Evolutionary conservation across 768 basidiomycete genomes (phyloP).

Genomic region (Lyophyllum decastes): DNA sequence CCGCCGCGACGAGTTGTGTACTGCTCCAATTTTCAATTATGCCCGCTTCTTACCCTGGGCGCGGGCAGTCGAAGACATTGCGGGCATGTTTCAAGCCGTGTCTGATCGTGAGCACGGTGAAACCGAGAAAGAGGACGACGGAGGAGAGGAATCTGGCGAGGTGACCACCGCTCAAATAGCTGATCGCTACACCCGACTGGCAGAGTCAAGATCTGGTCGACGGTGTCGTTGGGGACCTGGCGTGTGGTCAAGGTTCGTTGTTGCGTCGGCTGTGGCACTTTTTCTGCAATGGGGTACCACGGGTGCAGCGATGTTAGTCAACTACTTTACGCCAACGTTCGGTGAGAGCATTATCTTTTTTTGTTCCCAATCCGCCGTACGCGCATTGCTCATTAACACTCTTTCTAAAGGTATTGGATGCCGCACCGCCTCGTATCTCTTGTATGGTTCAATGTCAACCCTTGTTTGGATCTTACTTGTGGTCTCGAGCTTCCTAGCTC

Average conservation of each 20-base stretch:
- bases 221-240: constrained; percentile 2
- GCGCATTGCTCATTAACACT: background rate
- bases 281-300: constrained; percentile 27
- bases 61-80: too few relatives aligned
- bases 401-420: constrained; percentile 20
- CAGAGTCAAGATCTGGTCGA: background rate
- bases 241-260: background rate
- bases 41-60: constrained; percentile 22
- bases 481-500: constrained; percentile 24
- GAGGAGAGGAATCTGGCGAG: background rate
- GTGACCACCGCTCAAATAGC: background rate
- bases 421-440: constrained; percentile 21
- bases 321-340: constrained; percentile 22
- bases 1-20: constrained; percentile 17
- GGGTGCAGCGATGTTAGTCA: constrained; percentile 22
- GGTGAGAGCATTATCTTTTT: constrained; percentile 12
- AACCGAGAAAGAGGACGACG: too few relatives aligned
- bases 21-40: constrained; percentile 22
- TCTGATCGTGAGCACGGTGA: too few relatives aligned
- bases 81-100: too few relatives aligned
- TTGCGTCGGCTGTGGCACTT: constrained; percentile 9
- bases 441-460: constrained; percentile 24
- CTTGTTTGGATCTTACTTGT: constrained; percentile 24
- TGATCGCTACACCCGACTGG: background rate
- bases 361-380: too few relatives aligned